phyloP scores from a whole-genome alignment of 495 filamentous ascomycete species.

The Aspergillus taichungensis region DNA sequence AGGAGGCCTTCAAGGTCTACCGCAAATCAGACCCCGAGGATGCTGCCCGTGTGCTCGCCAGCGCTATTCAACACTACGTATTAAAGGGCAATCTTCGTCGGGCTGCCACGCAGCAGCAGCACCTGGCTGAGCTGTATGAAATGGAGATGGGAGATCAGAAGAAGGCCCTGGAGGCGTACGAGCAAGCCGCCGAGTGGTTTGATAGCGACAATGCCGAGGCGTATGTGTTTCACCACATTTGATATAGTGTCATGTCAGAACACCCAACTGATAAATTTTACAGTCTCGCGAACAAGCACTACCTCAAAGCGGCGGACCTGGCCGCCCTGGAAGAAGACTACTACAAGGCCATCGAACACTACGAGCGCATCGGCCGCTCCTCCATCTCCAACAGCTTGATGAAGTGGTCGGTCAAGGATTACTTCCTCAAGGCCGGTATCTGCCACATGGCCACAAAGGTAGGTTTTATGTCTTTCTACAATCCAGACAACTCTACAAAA shows the following conservation, averaged over 20 bases:
- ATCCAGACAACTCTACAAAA: neutral
- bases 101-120: slow-evolving; percentile 80
- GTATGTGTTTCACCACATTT: slow-evolving; percentile 34
- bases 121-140: slow-evolving; percentile 75
- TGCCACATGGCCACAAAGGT: slow-evolving; percentile 67
- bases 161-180: slow-evolving; percentile 67
- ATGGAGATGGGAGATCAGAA: slow-evolving; percentile 66
- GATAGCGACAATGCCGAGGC: slow-evolving; percentile 79
- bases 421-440: slow-evolving; percentile 84
- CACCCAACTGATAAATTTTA: slow-evolving; percentile 1
- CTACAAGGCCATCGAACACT: slow-evolving; percentile 67
- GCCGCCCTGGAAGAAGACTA: slow-evolving; percentile 74
- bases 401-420: slow-evolving; percentile 88
- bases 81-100: slow-evolving; percentile 78
- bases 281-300: slow-evolving; percentile 82
- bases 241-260: neutral
- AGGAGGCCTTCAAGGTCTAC: slow-evolving; percentile 79
- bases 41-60: slow-evolving; percentile 63
- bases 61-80: slow-evolving; percentile 72
- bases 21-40: slow-evolving; percentile 70
- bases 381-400: slow-evolving; percentile 72
- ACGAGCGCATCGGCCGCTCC: slow-evolving; percentile 66
- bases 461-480: slow-evolving; percentile 4
- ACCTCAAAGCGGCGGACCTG: slow-evolving; percentile 80
- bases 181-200: slow-evolving; percentile 78